Evolutionary conservation across 768 basidiomycete species (phyloP), one percentile per base, ranked within the genome.

Genomic region (Trametes punicea): DNA sequence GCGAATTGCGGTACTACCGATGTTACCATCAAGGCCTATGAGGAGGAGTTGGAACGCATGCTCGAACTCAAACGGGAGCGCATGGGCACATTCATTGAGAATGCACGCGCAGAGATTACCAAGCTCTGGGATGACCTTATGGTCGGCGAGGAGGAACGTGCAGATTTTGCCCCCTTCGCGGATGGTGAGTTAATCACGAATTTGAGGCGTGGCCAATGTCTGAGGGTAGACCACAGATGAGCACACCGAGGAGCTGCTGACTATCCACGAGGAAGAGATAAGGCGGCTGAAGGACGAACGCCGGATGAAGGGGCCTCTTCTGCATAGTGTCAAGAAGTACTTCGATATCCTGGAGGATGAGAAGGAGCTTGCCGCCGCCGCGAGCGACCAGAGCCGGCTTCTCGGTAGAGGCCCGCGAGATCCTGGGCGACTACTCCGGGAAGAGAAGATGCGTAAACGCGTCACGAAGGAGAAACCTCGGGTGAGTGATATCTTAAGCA

Each of bases 391-490:
- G 65, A 83, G 81, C 15, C 82, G 93, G 34, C 75, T 96, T 7
- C 80, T 90, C 4, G 91, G 91, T 15, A 80, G 90, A 65, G 91
- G 90, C 25, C 74, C 85, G 3, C 78, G 92, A 53, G 89, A 93
- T 74, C 88, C 93, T 5, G 93, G 93, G 6, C 77, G 92, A 18
- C 71, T 99, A 31, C 73, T 98, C 49, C 81, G 92, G 56, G 96
- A 99, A 71, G 96, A 98, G 75, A 97, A 97, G 79, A 93, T 96
- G 87, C 80, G 96, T 51, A 98, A 98, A 70, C 79, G 95, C 26
- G 93, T 99, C 13, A 79, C 79, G 54, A 90, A 91, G 68, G 88
- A 96, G 73, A 98, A 97, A 67, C 96, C 96, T 25, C 81, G 89
- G 67, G 96, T 97, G 67, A 60, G 85, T 73, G n/a, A n/a, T n/a